A percentile compares a stretch with the other conserved stretches of the same genome.
phyloP scores from a whole-genome alignment of 208 protist genomes.

The Leptomonas seymouri region DNA sequence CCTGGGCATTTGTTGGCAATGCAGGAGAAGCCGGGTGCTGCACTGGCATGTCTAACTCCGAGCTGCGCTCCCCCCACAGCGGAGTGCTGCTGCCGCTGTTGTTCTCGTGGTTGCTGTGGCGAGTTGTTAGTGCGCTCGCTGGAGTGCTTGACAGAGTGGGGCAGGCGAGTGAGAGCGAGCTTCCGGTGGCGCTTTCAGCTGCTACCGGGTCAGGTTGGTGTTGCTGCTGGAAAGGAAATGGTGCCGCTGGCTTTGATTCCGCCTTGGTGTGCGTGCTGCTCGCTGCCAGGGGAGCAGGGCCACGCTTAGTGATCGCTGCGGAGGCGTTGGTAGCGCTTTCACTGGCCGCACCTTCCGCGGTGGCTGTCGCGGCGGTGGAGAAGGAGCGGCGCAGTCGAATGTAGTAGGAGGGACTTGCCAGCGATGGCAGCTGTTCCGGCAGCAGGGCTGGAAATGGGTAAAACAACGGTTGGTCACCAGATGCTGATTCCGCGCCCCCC shows the following conservation, averaged over 20 bases:
- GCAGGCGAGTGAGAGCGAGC: background rate
- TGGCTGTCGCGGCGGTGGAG: background rate
- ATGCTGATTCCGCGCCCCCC: background rate
- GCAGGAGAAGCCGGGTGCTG: too few species aligned
- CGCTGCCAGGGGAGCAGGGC: background rate
- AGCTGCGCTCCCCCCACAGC: too few species aligned
- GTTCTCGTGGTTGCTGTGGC: background rate
- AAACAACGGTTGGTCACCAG: background rate
- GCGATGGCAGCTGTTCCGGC: conserved; percentile 32
- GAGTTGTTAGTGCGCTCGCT: background rate
- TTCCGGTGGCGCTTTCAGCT: background rate
- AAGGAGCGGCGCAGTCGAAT: conserved; percentile 23
- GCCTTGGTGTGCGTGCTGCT: background rate
- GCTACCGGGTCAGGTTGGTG: background rate
- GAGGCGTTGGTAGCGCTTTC: background rate
- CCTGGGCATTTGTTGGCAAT: too few species aligned
- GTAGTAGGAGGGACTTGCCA: conserved; percentile 23
- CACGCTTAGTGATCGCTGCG: too few species aligned
- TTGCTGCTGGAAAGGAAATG: background rate
- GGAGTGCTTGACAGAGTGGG: background rate
- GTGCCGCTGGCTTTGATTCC: background rate
- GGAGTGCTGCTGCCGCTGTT: background rate
- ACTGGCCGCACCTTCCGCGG: background rate
- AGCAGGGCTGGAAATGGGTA: conserved; percentile 23
- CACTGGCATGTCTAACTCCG: too few species aligned